phyloP scores from a whole-genome alignment of 2,329 filamentous ascomycete species.

The Xylaria sp. region DNA sequence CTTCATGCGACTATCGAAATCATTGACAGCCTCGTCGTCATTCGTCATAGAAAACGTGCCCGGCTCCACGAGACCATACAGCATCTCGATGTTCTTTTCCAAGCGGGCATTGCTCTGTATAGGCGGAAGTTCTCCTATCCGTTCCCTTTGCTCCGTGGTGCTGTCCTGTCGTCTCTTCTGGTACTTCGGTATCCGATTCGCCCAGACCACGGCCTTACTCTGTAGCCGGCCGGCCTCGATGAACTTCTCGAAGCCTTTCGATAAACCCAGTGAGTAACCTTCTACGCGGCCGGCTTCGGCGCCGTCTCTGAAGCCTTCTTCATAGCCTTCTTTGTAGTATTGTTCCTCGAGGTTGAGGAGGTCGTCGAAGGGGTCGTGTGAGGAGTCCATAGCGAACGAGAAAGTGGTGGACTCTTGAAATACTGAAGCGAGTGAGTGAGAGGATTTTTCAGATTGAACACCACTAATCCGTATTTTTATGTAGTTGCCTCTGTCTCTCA shows the following conservation, averaged over 20 bases:
- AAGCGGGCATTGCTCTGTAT: conserved; percentile 56
- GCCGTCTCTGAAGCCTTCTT: conserved; percentile 70
- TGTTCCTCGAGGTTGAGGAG: conserved; percentile 56
- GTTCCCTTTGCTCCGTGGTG: not conserved
- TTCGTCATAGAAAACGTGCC: conserved; percentile 75
- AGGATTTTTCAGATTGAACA: too few relatives aligned
- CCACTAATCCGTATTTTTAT: too few relatives aligned
- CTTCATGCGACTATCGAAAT: conserved; percentile 82
- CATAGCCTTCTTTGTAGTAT: conserved; percentile 81
- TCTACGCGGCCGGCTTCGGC: conserved; percentile 73
- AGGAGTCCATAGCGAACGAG: conserved; percentile 24
- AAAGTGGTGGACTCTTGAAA: conserved; percentile 45
- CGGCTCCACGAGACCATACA: conserved; percentile 75
- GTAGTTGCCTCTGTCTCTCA: not conserved
- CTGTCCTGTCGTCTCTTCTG: conserved; percentile 4
- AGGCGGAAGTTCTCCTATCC: conserved; percentile 33
- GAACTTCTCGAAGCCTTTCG: conserved; percentile 93
- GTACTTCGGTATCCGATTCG: conserved; percentile 54
- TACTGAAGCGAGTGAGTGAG: not conserved
- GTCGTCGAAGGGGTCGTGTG: conserved; percentile 50
- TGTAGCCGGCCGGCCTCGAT: conserved; percentile 71
- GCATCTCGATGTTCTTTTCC: conserved; percentile 66
- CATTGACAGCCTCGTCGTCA: conserved; percentile 79
- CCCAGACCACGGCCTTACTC: conserved; percentile 78
- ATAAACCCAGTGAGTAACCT: conserved; percentile 82